Evolutionary conservation across 257 asterid genomes (phyloP).

Genomic region (Paraleonurus japonicus): DNA sequence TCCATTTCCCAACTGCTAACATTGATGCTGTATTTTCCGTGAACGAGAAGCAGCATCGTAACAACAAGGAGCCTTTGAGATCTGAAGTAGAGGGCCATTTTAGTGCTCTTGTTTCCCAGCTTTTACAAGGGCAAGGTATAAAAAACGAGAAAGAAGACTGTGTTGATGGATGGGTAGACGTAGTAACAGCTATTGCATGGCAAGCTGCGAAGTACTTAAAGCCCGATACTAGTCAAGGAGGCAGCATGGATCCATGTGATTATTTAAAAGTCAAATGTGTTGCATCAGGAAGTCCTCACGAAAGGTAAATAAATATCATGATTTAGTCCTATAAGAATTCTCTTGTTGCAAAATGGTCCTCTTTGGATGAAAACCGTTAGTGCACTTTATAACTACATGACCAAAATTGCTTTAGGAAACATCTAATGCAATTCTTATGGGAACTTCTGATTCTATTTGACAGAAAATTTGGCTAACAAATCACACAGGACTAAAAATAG

Average conservation of each 20-base stretch:
- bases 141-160: conserved; percentile 37
- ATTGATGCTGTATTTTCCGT: conserved; percentile 35
- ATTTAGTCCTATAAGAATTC: neutral
- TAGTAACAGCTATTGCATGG: conserved; percentile 69
- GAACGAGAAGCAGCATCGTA: conserved; percentile 48
- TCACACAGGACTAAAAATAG: too few species aligned
- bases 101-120: conserved; percentile 85
- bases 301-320: conserved; percentile 49
- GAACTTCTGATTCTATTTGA: too few species aligned
- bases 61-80: conserved; percentile 53
- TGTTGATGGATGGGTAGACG: conserved; percentile 69
- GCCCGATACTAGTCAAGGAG: conserved; percentile 94
- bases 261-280: conserved; percentile 88
- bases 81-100: conserved; percentile 77
- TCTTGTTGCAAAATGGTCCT: neutral
- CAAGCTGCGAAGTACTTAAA: conserved; percentile 86
- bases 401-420: too few species aligned
- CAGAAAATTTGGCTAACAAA: too few species aligned
- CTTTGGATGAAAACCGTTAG: too few species aligned
- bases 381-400: too few species aligned
- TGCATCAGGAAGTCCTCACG: conserved; percentile 79
- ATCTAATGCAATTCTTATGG: too few species aligned
- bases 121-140: conserved; percentile 71
- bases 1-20: conserved; percentile 39
- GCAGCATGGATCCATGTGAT: conserved; percentile 97